Percentiles rank a stretch among this genome's conserved stretches.
These are phyloP conservation scores for Chalciporus chontae DNA, from an alignment of 768 basidiomycete species.

Conservation along the genomic window DNA sequence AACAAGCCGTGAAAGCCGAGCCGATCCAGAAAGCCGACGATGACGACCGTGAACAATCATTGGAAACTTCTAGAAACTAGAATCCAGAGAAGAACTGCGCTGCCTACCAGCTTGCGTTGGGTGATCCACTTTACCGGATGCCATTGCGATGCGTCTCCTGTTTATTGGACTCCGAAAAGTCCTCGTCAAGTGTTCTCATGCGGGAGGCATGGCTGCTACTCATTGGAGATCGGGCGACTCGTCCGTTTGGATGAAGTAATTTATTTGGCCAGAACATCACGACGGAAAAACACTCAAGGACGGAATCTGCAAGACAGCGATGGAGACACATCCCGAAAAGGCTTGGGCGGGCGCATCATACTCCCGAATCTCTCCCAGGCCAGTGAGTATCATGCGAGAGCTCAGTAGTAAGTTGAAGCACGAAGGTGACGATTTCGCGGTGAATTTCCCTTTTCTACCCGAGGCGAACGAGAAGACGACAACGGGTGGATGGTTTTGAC, in stretches of 20 bases:
- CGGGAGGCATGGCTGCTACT: slow-evolving; percentile 25
- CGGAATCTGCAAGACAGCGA: slow-evolving; percentile 12
- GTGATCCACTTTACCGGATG: slow-evolving; percentile 24
- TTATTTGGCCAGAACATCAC: not conserved
- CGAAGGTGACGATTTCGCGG: slow-evolving; percentile 12
- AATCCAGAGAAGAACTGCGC: slow-evolving; percentile 20
- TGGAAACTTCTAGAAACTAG: slow-evolving; percentile 17
- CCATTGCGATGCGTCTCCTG: slow-evolving; percentile 26
- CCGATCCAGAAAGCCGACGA: slow-evolving; percentile 25
- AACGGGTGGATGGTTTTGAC: slow-evolving; percentile 21
- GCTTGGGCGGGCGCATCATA: slow-evolving; percentile 30
- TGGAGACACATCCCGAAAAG: slow-evolving; percentile 18
- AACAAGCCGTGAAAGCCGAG: slow-evolving; percentile 15
- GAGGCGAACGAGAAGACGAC: slow-evolving; percentile 10
- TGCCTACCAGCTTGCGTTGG: slow-evolving; percentile 23
- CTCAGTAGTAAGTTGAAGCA: slow-evolving; percentile 17
- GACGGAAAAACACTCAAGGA: slow-evolving; percentile 7
- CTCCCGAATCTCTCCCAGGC: slow-evolving; percentile 18
- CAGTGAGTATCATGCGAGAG: slow-evolving; percentile 20
- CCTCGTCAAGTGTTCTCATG: slow-evolving; percentile 22
- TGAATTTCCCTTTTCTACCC: not conserved
- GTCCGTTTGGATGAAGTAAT: not conserved
- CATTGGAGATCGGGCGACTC: slow-evolving; percentile 26
- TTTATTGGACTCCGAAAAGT: slow-evolving; percentile 20
- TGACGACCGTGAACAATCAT: slow-evolving; percentile 15